These are phyloP conservation scores for Diutina sp. DNA, from an alignment of 1,139 yeast species.

Conservation along the genomic window DNA sequence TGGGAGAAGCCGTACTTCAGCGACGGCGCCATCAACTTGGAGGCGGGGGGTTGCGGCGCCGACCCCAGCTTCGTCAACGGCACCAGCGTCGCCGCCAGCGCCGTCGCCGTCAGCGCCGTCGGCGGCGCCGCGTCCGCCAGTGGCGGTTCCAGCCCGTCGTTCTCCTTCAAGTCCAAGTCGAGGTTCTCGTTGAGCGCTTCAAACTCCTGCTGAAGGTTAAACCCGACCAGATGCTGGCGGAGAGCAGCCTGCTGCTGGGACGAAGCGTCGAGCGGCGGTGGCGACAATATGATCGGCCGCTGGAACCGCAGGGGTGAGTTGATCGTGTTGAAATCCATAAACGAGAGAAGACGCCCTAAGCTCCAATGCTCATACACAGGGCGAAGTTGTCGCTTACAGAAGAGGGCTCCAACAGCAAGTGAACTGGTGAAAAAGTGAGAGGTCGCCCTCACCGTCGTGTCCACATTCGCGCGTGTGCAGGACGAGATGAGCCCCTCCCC, in stretches of 20 bases:
- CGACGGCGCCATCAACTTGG: conserved; percentile 2
- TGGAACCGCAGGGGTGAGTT: conserved; percentile 1
- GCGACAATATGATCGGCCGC: conserved; percentile 2
- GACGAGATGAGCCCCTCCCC: conserved; percentile 1
- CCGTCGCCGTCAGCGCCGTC: not conserved
- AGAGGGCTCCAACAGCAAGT: not conserved
- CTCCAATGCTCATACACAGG: not conserved
- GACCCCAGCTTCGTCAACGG: not conserved
- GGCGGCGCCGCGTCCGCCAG: not conserved
- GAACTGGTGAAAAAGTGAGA: not conserved
- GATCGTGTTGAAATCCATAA: conserved; percentile 2
- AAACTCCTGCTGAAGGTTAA: conserved; percentile 33
- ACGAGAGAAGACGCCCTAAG: not conserved
- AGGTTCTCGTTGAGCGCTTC: conserved; percentile 34
- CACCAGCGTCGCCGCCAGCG: not conserved
- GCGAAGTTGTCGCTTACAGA: not conserved
- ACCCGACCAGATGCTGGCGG: conserved; percentile 16
- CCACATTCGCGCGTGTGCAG: not conserved
- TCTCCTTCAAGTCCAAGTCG: conserved; percentile 25
- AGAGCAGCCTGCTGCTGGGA: conserved; percentile 2
- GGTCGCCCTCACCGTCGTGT: not conserved
- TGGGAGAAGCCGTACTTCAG: not conserved
- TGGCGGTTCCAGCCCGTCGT: not conserved
- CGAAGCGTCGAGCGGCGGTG: conserved; percentile 1
- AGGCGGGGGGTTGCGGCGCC: not conserved